Percentiles rank a stretch among this genome's conserved stretches.
phyloP scores from a whole-genome alignment of 179 eudicot genomes.

The Actinidia chinensis region DNA sequence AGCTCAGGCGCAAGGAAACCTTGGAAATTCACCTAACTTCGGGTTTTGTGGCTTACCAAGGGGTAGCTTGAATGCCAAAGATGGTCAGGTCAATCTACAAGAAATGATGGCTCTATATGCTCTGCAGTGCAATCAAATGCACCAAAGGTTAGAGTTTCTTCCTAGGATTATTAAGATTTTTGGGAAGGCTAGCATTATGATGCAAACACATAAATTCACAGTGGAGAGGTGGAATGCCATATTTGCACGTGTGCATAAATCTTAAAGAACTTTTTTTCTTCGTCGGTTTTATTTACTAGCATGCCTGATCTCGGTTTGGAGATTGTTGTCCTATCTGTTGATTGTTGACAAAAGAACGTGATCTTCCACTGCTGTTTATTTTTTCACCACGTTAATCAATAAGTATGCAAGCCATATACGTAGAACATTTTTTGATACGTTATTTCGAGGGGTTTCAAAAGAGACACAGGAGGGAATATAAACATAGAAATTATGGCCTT shows the following conservation, averaged over 20 bases:
- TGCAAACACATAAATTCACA: not conserved
- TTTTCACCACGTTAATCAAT: not conserved
- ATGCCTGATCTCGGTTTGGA: not conserved
- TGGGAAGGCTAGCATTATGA: not conserved
- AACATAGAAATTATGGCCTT: not conserved
- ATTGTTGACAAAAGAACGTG: not conserved
- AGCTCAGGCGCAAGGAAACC: conserved; percentile 77
- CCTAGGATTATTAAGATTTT: not conserved
- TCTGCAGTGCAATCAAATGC: conserved; percentile 84
- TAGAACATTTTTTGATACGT: not conserved
- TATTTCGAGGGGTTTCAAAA: not conserved
- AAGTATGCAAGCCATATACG: not conserved
- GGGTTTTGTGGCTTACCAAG: conserved; percentile 83
- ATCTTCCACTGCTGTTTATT: not conserved
- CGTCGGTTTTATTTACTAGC: not conserved
- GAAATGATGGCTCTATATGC: conserved; percentile 79
- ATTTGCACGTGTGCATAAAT: not conserved
- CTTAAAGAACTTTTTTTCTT: not conserved
- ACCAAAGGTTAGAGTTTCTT: conserved; percentile 70
- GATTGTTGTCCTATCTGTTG: not conserved
- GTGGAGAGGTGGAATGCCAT: not conserved
- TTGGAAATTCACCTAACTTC: conserved; percentile 69
- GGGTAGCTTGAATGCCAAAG: conserved; percentile 73
- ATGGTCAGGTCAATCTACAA: conserved; percentile 75
- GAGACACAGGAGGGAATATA: too few relatives aligned